Evolutionary conservation across 208 protist genomes (phyloP).

Genomic region (Leishmania martiniquensis): DNA sequence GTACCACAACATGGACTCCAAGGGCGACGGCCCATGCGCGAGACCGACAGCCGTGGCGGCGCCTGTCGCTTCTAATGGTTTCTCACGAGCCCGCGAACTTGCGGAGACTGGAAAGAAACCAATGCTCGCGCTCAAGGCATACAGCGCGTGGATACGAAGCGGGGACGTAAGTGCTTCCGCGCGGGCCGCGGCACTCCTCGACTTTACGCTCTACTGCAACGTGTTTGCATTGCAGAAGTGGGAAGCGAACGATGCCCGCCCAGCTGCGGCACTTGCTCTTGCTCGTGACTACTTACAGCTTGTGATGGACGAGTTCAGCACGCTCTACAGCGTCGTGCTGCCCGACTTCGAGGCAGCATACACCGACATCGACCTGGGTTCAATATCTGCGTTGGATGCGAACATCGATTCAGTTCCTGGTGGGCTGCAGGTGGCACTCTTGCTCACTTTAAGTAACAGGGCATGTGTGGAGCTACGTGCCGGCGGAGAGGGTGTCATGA

Average conservation of each 20-base stretch:
- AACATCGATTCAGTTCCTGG: constrained; percentile 22
- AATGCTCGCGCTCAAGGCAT: constrained; percentile 49
- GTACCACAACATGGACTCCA: constrained; percentile 1
- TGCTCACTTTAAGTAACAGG: constrained; percentile 66
- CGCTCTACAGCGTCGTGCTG: constrained; percentile 11
- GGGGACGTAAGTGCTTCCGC: neutral
- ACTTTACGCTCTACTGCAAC: constrained; percentile 36
- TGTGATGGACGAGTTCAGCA: constrained; percentile 23
- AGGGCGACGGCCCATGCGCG: neutral
- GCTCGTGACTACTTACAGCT: constrained; percentile 32
- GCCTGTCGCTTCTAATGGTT: neutral
- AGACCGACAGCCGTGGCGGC: neutral
- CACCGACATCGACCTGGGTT: neutral
- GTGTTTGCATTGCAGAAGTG: constrained; percentile 19
- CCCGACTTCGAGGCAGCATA: neutral
- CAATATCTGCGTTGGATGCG: neutral
- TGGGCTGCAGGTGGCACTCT: constrained; percentile 36
- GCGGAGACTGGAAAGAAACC: constrained; percentile 23
- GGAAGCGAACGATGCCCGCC: neutral
- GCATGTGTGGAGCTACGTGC: constrained; percentile 45
- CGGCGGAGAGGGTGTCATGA: constrained; percentile 2
- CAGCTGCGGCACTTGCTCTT: constrained; percentile 1
- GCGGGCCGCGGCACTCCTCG: constrained; percentile 22
- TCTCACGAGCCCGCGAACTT: constrained; percentile 19
- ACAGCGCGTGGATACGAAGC: constrained; percentile 25